Percentiles rank a stretch among this genome's conserved stretches.
Conservation (phyloP, 441 rosid genomes). For the Pelargonium fulgidum region DNA sequence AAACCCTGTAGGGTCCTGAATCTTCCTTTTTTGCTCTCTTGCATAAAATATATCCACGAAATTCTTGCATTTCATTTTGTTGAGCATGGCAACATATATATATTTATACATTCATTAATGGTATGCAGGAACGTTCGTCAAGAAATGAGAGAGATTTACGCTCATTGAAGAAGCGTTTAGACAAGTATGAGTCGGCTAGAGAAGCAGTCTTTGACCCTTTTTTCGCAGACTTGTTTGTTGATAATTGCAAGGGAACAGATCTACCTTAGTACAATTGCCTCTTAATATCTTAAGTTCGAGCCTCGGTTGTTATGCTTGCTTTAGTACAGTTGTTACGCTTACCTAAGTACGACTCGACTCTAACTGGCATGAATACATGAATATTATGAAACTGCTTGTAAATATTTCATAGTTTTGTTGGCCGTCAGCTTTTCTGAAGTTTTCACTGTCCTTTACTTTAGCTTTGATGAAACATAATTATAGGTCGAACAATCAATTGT, state of each 20-base stretch:
- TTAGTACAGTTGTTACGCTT: too few species aligned
- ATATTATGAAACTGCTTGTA: too few species aligned
- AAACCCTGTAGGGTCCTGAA: not conserved
- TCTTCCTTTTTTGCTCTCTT: not conserved
- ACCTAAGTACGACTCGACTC: too few species aligned
- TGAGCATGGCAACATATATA: not conserved
- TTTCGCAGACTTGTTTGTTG: slow-evolving; percentile 47
- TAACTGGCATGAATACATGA: too few species aligned
- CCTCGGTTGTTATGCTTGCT: too few species aligned
- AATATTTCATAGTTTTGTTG: too few species aligned
- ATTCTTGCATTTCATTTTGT: not conserved
- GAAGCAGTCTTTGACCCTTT: slow-evolving; percentile 67
- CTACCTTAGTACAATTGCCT: not conserved
- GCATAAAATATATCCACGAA: not conserved
- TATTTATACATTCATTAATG: not conserved
- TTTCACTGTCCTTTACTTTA: too few species aligned
- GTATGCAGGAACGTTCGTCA: slow-evolving; percentile 48
- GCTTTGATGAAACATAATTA: too few species aligned
- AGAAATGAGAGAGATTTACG: slow-evolving; percentile 61
- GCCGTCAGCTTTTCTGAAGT: too few species aligned
- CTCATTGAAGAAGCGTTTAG: slow-evolving; percentile 66
- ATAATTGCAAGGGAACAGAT: not conserved
- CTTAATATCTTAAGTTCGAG: too few species aligned
- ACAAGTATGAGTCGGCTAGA: slow-evolving; percentile 58
- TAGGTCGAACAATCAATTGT: too few species aligned